Base-by-base conservation (phyloP, 768 basidiomycete species). In the Albatrellus ellisii region DNA sequence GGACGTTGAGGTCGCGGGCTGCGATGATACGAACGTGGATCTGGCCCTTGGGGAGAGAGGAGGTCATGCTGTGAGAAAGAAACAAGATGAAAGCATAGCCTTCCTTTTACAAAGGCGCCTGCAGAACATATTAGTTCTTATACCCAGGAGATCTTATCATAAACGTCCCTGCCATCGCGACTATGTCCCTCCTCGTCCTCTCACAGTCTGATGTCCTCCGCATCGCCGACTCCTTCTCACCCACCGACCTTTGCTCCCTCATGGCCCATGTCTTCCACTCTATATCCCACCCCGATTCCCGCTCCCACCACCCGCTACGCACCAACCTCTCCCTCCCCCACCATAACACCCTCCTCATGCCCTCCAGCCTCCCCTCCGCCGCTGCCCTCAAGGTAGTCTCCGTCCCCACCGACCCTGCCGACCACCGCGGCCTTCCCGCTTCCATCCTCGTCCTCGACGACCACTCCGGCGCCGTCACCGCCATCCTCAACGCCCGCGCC, bases 1-100 rank as follows among this genome's bases (percentile, higher is more conserved):
- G 69, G 41, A 90, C 80, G 49, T 78, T 78, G 58, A 99, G 79
- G 10, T 72, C 74, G 36, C 88, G 75, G 10, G 88, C 94, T 50
- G 82, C 78, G 61, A 99, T 89, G 57, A 99, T 77, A 63, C 97
- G 97, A 62, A 99, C 83, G 54, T 88, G 87, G 42, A 99, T 81
- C 62, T 91, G 89, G 46, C 85, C 85, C 53, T 62, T 68, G 46
- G 69, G 65, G 9, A 63, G 59, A 26, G 58, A 59, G 3, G 65
- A 59, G 32, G 52, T n/a, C n/a, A n/a, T n/a, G n/a, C n/a, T n/a
- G n/a, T n/a, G n/a, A n/a, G n/a, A n/a, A n/a, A n/a, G n/a, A n/a
- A n/a, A n/a, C n/a, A n/a, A n/a, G n/a, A n/a, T n/a, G n/a, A n/a
- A n/a, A n/a, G n/a, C n/a, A n/a, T n/a, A n/a, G n/a, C n/a, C n/a